phyloP scores from a whole-genome alignment of 306 rosid species.

The Vigna radiata region DNA sequence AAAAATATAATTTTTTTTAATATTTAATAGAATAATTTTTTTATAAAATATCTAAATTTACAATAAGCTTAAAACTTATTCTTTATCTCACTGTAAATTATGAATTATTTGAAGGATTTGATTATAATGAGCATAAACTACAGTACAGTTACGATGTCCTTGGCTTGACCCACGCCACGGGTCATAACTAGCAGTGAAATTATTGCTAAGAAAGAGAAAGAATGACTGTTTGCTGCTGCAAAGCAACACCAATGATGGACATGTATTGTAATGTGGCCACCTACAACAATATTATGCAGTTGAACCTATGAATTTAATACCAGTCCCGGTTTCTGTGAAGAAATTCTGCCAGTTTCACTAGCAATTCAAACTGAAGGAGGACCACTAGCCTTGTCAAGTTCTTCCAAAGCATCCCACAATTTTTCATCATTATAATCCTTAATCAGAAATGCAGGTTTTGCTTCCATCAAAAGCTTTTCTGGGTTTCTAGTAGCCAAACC shows the following conservation, averaged over 20 bases:
- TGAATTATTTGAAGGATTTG: background rate
- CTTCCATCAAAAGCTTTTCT: constrained; percentile 70
- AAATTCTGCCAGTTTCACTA: constrained; percentile 12
- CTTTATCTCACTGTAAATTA: background rate
- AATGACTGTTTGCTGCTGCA: no score
- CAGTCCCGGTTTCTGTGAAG: constrained; percentile 36
- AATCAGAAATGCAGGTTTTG: constrained; percentile 76
- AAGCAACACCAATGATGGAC: no score
- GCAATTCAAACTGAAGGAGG: constrained; percentile 43
- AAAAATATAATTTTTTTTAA: no score
- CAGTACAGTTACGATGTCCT: background rate
- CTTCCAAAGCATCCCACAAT: constrained; percentile 88
- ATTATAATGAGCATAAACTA: background rate
- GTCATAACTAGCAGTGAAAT: constrained; percentile 34
- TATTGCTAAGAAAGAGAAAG: background rate
- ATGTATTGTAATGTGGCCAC: background rate
- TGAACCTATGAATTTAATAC: constrained; percentile 14
- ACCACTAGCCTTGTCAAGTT: constrained; percentile 74
- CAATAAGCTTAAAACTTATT: background rate
- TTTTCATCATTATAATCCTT: constrained; percentile 80
- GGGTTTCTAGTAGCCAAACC: constrained; percentile 87
- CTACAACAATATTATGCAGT: constrained; percentile 41
- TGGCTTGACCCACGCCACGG: constrained; percentile 21
- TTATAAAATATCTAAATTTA: no score
- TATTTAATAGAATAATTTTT: no score